Base-by-base conservation (phyloP, 2,329 filamentous ascomycete species). In the Epichloe gansuensis region DNA sequence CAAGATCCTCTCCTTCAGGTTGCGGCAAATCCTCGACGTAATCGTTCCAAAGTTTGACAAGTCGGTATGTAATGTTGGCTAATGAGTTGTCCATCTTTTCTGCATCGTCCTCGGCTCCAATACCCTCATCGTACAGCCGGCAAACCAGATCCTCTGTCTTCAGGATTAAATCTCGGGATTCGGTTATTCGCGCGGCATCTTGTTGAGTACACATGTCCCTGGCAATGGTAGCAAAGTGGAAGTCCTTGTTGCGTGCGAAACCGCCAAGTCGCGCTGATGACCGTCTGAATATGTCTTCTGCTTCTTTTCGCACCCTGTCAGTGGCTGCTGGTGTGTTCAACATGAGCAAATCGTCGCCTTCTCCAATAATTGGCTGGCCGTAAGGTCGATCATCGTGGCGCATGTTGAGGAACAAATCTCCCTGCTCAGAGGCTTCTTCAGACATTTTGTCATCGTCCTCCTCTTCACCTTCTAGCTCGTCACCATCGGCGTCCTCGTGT, bases 141-240 rank as follows among this genome's bases (percentile, higher is more conserved):
- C 75, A 74, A 40, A 95, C 70, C 41, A 88, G 68, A 40, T 80
- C 75, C 64, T 96, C 90, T 11, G 87, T 94, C 47, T 79, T 74
- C 36, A 94, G 69, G 45, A 96, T 80, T 21, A 95, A 66, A 45
- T 82, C 75, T 54, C 84, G 80, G 1, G 82, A 72, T 67, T 96
- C 91, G 4, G 74, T 74, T 45, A 94, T 71, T 17, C 68, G 61
- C 1, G 85, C 80, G 36, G 77, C 71, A 38, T 76, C 76, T 64
- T 79, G 64, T 65, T 71, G 64, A 5, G 53, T 64, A 73, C 83
- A 81, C 9, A 90, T 67, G 55, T 84, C 82, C 63, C 84, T 86
- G 34, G 87, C 87, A 54, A 95, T 80, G 6, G 77, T 72, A 4
- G 81, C 77, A 61, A 89, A 85, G 44, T 81, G 78, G 49, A 82